Evolutionary conservation across 139 green algal species (phyloP).

Genomic region (Tetratostichococcus sp.): DNA sequence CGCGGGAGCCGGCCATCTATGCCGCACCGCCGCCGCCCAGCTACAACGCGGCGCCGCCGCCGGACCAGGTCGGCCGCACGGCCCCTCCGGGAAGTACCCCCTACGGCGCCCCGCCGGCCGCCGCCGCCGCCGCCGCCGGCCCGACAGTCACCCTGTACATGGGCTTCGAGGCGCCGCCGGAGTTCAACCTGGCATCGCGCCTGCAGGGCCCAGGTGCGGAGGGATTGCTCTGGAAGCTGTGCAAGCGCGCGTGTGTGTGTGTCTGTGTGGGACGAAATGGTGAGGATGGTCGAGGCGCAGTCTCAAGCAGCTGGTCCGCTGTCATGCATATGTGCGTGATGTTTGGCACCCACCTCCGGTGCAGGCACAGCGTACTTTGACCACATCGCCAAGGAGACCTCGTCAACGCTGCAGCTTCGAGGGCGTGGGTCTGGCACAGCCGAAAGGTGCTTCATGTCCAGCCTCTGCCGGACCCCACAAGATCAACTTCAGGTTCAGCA

Average conservation of each 20-base stretch:
- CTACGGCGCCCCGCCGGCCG: background rate
- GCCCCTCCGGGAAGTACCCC: background rate
- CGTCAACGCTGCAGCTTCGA: conserved; percentile 5
- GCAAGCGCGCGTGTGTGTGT: no score
- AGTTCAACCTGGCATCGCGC: conserved; percentile 28
- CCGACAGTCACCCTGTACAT: conserved; percentile 27
- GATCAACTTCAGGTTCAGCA: no score
- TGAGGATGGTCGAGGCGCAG: background rate
- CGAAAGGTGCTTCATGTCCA: conserved; percentile 7
- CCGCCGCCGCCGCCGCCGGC: background rate
- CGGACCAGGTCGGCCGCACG: background rate
- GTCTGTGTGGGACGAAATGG: no score
- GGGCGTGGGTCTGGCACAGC: conserved; percentile 7
- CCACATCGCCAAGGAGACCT: conserved; percentile 22
- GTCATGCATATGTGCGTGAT: background rate
- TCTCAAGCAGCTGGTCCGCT: background rate
- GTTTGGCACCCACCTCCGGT: background rate
- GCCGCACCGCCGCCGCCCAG: background rate
- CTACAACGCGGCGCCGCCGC: background rate
- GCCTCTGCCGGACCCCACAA: no score
- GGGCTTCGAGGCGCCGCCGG: conserved; percentile 28
- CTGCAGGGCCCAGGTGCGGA: conserved; percentile 32
- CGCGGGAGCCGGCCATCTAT: background rate
- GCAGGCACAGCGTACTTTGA: background rate
- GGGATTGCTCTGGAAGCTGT: background rate